Evolutionary conservation across 305 asterid species (phyloP).

Genomic region (Fraxinus platypoda): DNA sequence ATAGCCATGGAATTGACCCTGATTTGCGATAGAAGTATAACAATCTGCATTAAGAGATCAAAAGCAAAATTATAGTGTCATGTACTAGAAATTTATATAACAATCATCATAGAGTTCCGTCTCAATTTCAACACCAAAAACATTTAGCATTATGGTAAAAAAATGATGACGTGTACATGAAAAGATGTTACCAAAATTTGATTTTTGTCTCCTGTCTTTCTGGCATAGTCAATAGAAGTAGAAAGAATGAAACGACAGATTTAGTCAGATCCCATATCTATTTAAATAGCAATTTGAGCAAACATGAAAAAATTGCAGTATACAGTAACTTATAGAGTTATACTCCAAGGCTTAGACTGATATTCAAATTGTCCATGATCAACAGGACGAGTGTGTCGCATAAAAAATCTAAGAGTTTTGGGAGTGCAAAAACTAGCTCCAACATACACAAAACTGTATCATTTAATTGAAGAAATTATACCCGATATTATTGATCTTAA

Average conservation of each 20-base stretch:
- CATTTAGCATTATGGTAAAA: neutral
- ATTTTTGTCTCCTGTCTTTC: neutral
- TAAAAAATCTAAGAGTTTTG: neutral
- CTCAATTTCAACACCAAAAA: neutral
- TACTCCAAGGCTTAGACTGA: neutral
- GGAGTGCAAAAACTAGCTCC: neutral
- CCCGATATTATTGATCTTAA: neutral
- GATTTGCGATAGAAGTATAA: constrained; percentile 72
- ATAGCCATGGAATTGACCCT: constrained; percentile 90
- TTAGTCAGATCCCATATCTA: neutral
- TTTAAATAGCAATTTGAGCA: neutral
- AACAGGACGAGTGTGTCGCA: neutral
- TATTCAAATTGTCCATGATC: neutral
- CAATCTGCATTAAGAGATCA: constrained; percentile 47
- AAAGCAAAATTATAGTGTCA: neutral
- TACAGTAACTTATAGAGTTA: neutral
- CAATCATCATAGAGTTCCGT: neutral
- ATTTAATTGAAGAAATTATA: neutral
- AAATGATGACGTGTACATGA: neutral
- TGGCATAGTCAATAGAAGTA: neutral
- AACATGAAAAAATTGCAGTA: neutral
- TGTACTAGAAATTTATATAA: neutral
- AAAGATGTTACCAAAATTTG: neutral
- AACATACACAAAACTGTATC: neutral
- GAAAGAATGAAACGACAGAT: neutral